Percentiles rank a stretch among this genome's conserved stretches.
Evolutionary conservation across 2,329 filamentous ascomycete genomes (phyloP).

Genomic region (Claviceps monticola): DNA sequence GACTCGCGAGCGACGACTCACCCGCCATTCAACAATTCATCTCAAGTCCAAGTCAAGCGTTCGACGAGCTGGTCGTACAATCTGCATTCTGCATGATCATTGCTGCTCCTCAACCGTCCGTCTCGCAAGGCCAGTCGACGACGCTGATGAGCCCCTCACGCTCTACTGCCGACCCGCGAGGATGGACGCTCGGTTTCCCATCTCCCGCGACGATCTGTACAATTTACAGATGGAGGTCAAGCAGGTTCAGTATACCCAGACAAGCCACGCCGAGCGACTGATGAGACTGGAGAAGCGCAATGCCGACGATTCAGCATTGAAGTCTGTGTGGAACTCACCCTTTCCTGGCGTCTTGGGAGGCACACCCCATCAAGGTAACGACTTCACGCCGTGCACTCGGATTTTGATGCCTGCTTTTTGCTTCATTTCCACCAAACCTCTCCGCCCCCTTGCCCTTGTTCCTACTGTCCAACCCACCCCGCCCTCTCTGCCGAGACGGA

Average conservation of each 20-base stretch:
- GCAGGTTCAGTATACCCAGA: constrained; percentile 50
- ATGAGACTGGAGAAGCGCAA: constrained; percentile 51
- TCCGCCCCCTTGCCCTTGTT: neutral
- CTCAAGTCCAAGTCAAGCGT: neutral
- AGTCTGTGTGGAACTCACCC: constrained; percentile 87
- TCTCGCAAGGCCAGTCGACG: neutral
- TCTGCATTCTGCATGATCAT: neutral
- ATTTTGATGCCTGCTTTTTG: neutral
- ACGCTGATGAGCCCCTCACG: neutral
- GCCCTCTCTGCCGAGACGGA: no score
- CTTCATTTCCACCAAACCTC: neutral
- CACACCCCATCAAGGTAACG: constrained; percentile 74
- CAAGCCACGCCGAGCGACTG: constrained; percentile 47
- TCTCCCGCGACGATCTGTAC: constrained; percentile 50
- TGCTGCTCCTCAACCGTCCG: neutral
- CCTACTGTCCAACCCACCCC: neutral
- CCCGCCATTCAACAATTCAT: neutral
- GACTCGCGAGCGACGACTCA: neutral
- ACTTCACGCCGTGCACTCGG: neutral
- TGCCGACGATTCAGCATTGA: constrained; percentile 53
- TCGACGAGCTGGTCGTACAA: neutral
- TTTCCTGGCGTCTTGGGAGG: constrained; percentile 77
- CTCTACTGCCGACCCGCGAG: constrained; percentile 16
- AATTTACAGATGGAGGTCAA: constrained; percentile 58
- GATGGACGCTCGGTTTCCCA: constrained; percentile 51